These are phyloP conservation scores for Choiromyces venosus DNA, from an alignment of 495 filamentous ascomycete genomes.

Conservation along the genomic window DNA sequence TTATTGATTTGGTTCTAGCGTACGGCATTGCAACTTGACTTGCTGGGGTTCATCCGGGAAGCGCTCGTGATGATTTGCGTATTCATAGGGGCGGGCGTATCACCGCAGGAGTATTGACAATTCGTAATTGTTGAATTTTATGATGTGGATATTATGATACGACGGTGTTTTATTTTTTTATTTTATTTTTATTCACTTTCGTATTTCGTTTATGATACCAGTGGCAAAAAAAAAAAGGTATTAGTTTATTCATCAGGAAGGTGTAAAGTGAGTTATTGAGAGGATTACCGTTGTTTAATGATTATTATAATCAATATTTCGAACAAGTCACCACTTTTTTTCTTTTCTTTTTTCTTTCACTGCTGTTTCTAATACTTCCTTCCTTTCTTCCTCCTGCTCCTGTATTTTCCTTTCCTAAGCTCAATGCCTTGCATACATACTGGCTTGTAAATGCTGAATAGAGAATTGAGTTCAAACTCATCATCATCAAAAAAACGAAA, in stretches of 20 bases:
- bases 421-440: neutral
- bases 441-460: neutral
- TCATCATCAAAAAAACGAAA: too few relatives aligned
- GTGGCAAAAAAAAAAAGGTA: neutral
- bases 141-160: neutral
- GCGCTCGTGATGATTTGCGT: neutral
- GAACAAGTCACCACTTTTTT: slow-evolving; percentile 7
- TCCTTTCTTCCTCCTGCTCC: slow-evolving; percentile 19
- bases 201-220: neutral
- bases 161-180: neutral
- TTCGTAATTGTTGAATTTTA: neutral
- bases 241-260: neutral
- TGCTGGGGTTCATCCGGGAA: neutral
- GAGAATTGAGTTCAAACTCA: neutral
- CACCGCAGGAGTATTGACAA: too few relatives aligned
- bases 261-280: neutral
- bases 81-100: neutral
- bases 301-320: neutral
- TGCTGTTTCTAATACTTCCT: slow-evolving; percentile 18
- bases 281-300: neutral
- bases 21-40: neutral
- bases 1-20: neutral
- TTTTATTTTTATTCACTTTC: neutral
- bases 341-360: slow-evolving; percentile 3
- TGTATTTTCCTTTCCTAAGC: slow-evolving; percentile 10